A percentile compares a stretch with the other conserved stretches of the same genome.
phyloP scores from a whole-genome alignment of 129 eudicot species.

The Chrysanthemum seticuspe region DNA sequence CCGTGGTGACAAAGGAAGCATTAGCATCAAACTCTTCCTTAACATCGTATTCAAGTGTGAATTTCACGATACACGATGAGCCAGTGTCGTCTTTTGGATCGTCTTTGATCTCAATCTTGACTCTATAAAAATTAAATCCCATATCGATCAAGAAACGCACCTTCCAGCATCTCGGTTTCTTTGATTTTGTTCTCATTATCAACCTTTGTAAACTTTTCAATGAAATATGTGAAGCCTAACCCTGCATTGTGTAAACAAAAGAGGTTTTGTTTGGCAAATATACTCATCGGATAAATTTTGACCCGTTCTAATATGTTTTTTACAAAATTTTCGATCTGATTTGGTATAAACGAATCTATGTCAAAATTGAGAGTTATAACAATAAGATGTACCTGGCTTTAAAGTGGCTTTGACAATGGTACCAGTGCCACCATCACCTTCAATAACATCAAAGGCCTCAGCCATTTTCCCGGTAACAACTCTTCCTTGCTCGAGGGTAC shows the following conservation, averaged over 20 bases:
- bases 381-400: slow-evolving; percentile 18
- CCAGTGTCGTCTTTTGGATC: slow-evolving; percentile 25
- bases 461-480: slow-evolving; percentile 15
- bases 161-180: slow-evolving; percentile 60
- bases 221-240: slow-evolving; percentile 30
- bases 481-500: slow-evolving; percentile 33
- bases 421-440: slow-evolving; percentile 38
- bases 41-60: slow-evolving; percentile 47
- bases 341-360: no score
- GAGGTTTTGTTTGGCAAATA: neutral
- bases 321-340: neutral
- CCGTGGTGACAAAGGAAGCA: slow-evolving; percentile 41
- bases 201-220: slow-evolving; percentile 58
- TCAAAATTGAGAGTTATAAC: neutral
- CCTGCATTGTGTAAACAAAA: slow-evolving; percentile 16
- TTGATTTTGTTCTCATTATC: slow-evolving; percentile 55
- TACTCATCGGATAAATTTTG: no score
- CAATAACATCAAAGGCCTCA: slow-evolving; percentile 28
- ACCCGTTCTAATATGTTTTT: neutral
- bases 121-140: slow-evolving; percentile 47
- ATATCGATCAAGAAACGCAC: slow-evolving; percentile 58
- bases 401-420: slow-evolving; percentile 35
- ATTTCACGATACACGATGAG: slow-evolving; percentile 45
- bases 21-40: slow-evolving; percentile 54
- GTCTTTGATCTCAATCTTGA: slow-evolving; percentile 51